Conservation (phyloP, 345 rosid genomes). For the Pistacia integerrima region DNA sequence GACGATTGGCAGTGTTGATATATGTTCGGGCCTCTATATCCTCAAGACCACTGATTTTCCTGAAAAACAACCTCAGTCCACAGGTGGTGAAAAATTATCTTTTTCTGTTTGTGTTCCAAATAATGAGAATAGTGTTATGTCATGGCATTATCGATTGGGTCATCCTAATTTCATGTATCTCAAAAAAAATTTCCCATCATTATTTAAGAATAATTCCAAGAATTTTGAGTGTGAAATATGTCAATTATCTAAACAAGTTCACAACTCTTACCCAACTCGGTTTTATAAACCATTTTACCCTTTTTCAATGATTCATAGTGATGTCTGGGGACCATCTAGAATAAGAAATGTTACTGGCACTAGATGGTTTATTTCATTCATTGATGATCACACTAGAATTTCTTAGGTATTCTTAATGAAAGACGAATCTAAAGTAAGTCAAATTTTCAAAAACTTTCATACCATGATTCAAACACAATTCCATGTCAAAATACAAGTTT, state of each 20-base stretch:
- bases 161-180: neutral
- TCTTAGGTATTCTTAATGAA: neutral
- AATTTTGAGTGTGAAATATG: neutral
- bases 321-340: neutral
- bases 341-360: neutral
- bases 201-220: neutral
- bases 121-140: neutral
- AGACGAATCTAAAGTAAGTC: neutral
- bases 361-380: neutral
- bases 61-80: too few relatives aligned
- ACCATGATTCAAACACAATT: neutral
- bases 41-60: too few relatives aligned
- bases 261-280: neutral
- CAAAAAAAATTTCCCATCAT: neutral
- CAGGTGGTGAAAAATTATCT: too few relatives aligned
- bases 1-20: neutral
- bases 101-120: neutral
- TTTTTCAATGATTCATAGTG: constrained; percentile 5
- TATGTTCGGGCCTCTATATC: too few relatives aligned
- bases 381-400: neutral
- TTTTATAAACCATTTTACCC: neutral
- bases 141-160: neutral
- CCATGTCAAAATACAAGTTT: neutral
- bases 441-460: neutral
- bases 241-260: neutral